Percentiles rank a stretch among this genome's conserved stretches.
These are phyloP conservation scores for Collybia nuda DNA, from an alignment of 768 basidiomycete genomes.

Conservation along the genomic window DNA sequence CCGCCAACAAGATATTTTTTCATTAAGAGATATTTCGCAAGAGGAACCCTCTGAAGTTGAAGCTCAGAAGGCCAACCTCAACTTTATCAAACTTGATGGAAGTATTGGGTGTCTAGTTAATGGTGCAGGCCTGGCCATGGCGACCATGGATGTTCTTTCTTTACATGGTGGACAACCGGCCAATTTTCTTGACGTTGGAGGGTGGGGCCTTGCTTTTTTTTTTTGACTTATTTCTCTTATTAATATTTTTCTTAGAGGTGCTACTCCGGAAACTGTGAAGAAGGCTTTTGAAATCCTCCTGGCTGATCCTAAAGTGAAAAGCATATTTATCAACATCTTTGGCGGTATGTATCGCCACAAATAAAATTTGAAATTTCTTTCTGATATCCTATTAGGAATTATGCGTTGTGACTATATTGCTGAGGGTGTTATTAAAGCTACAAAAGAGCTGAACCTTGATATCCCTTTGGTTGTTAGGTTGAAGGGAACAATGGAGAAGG, in stretches of 20 bases:
- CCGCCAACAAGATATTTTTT: conserved; percentile 89
- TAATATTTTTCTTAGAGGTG: conserved; percentile 58
- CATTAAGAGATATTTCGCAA: conserved; percentile 87
- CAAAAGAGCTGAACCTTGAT: conserved; percentile 81
- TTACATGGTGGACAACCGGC: conserved; percentile 96
- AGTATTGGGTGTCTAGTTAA: conserved; percentile 97
- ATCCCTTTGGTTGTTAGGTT: conserved; percentile 93
- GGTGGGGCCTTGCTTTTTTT: conserved; percentile 41
- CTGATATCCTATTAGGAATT: conserved; percentile 53
- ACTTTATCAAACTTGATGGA: conserved; percentile 99
- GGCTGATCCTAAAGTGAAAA: conserved; percentile 89
- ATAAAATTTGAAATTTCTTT: neutral
- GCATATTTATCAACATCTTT: conserved; percentile 98
- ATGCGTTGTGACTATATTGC: conserved; percentile 99
- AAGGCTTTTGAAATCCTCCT: conserved; percentile 97
- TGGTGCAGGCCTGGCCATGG: conserved; percentile 98
- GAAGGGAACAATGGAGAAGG: conserved; percentile 95
- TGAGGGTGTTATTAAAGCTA: conserved; percentile 97
- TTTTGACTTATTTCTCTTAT: no score
- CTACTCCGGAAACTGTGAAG: conserved; percentile 99
- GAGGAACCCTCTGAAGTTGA: conserved; percentile 98
- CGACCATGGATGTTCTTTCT: conserved; percentile 99
- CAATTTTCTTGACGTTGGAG: conserved; percentile 98
- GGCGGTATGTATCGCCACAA: conserved; percentile 52
- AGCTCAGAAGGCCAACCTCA: conserved; percentile 93